A percentile compares a stretch with the other conserved stretches of the same genome.
Conservation (phyloP, 306 rosid genomes). For the Vachellia pachyceras region DNA sequence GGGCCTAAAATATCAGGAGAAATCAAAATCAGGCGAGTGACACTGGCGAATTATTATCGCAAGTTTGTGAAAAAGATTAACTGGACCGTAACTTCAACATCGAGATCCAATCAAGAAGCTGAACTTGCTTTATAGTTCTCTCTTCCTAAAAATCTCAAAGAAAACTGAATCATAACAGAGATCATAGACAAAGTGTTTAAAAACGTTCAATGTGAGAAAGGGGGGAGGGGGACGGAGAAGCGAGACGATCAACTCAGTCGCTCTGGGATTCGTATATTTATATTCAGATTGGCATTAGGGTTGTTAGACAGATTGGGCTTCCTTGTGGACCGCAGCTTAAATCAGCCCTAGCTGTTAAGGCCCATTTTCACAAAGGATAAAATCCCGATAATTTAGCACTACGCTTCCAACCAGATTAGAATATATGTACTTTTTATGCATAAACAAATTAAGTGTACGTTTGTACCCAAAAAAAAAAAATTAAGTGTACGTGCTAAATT, state of each 20-base stretch:
- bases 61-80: slow-evolving; percentile 52
- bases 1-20: slow-evolving; percentile 67
- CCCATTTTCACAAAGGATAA: background rate
- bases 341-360: background rate
- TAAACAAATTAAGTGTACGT: too few species aligned
- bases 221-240: too few species aligned
- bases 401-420: too few species aligned
- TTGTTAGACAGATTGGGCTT: background rate
- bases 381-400: too few species aligned
- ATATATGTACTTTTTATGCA: too few species aligned
- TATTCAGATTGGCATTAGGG: background rate
- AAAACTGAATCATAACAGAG: background rate
- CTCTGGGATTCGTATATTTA: background rate
- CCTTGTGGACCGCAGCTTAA: background rate
- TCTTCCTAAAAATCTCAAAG: background rate
- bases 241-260: background rate
- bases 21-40: slow-evolving; percentile 79
- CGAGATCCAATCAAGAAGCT: slow-evolving; percentile 73
- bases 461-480: too few species aligned
- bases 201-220: too few species aligned
- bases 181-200: background rate
- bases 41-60: slow-evolving; percentile 60
- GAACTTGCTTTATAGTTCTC: slow-evolving; percentile 52
- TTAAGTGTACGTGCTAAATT: too few species aligned
- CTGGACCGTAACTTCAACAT: slow-evolving; percentile 33